These are phyloP conservation scores for Aspergillus terreus DNA, from an alignment of 2,329 filamentous ascomycete genomes.

Conservation along the genomic window DNA sequence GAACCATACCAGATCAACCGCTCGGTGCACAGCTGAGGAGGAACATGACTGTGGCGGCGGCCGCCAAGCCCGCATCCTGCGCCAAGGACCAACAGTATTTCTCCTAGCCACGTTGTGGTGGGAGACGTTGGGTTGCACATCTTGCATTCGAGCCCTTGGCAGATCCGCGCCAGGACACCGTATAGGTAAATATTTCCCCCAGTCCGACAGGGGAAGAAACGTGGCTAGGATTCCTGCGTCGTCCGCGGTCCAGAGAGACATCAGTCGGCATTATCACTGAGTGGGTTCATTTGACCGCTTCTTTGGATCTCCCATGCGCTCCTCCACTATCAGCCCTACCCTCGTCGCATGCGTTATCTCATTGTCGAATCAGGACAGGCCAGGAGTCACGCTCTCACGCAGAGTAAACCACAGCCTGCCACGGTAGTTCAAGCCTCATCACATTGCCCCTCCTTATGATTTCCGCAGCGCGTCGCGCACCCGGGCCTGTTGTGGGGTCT, in stretches of 20 bases:
- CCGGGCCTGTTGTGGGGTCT: slow-evolving; percentile 37
- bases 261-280: too few relatives aligned
- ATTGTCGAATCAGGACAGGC: too few relatives aligned
- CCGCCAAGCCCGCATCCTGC: slow-evolving; percentile 16
- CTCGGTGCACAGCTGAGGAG: slow-evolving; percentile 6
- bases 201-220: not conserved
- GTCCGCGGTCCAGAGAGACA: not conserved
- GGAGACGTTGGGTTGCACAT: slow-evolving; percentile 9
- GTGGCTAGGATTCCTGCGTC: not conserved
- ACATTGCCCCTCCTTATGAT: slow-evolving; percentile 5
- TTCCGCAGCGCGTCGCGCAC: slow-evolving; percentile 17
- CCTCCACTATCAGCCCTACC: too few relatives aligned
- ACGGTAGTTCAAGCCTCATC: not conserved
- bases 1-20: slow-evolving; percentile 19
- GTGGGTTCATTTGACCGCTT: not conserved
- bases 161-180: not conserved
- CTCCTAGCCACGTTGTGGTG: slow-evolving; percentile 20
- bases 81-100: slow-evolving; percentile 18
- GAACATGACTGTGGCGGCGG: slow-evolving; percentile 9
- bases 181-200: slow-evolving; percentile 5
- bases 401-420: too few relatives aligned
- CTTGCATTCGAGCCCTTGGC: slow-evolving; percentile 12
- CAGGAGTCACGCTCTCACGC: too few relatives aligned
- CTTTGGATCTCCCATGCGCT: not conserved
- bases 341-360: too few relatives aligned